Conservation (phyloP, 1,139 yeast species). For the Yamadazyma friedrichii region DNA sequence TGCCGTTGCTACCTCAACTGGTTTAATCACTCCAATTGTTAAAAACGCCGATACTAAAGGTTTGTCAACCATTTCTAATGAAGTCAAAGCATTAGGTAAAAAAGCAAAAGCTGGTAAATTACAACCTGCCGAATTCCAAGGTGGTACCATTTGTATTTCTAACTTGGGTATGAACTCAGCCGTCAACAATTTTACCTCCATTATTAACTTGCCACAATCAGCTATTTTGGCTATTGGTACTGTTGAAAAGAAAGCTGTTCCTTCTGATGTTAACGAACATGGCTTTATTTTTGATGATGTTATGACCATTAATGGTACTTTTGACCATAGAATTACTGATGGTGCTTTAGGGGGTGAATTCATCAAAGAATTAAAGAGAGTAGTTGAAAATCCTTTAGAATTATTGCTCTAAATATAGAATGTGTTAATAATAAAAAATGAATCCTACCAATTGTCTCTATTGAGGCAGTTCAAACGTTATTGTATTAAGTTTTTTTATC, state of each 20-base stretch:
- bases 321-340: conserved; percentile 95
- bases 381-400: conserved; percentile 95
- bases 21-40: conserved; percentile 94
- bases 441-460: too few relatives aligned
- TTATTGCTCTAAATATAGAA: conserved; percentile 59
- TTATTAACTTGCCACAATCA: conserved; percentile 96
- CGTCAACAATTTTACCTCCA: conserved; percentile 88
- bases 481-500: too few relatives aligned
- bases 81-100: conserved; percentile 90
- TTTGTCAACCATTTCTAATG: conserved; percentile 72
- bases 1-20: conserved; percentile 98
- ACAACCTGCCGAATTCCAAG: conserved; percentile 95
- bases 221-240: conserved; percentile 95
- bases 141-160: conserved; percentile 97
- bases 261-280: conserved; percentile 84
- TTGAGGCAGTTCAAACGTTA: too few relatives aligned
- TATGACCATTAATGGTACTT: conserved; percentile 90
- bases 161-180: conserved; percentile 99
- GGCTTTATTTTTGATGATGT: conserved; percentile 92
- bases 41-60: conserved; percentile 87
- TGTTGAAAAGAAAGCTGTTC: conserved; percentile 87
- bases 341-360: conserved; percentile 98
- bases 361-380: conserved; percentile 87
- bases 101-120: conserved; percentile 94
- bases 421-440: conserved; percentile 2